Percentiles rank a stretch among this genome's conserved stretches.
phyloP scores from a whole-genome alignment of 2,329 filamentous ascomycete genomes.

The Calonectria pseudoreteaudii region DNA sequence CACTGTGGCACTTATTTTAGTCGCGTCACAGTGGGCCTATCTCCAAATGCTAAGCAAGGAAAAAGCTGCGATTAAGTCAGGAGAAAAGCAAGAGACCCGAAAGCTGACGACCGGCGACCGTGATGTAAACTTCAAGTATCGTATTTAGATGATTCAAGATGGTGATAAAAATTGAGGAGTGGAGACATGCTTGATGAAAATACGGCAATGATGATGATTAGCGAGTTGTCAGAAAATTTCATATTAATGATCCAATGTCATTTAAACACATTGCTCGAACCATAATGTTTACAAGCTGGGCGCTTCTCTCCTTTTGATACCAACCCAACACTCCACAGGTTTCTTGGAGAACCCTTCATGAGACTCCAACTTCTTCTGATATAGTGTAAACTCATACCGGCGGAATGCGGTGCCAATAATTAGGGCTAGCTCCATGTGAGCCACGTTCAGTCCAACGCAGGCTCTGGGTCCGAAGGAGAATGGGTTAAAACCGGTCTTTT shows the following conservation, averaged over 20 bases:
- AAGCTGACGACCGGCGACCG: neutral
- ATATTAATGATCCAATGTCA: neutral
- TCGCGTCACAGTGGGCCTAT: neutral
- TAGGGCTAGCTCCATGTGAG: constrained; percentile 27
- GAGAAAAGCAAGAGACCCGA: neutral
- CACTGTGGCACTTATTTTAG: neutral
- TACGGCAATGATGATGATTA: neutral
- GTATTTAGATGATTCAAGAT: neutral
- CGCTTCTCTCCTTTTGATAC: constrained; percentile 18
- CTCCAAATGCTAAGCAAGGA: neutral
- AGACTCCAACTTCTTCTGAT: constrained; percentile 20
- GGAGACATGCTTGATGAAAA: neutral
- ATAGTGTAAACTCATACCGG: constrained; percentile 22
- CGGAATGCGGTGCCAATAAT: constrained; percentile 25
- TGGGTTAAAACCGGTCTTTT: constrained; percentile 28
- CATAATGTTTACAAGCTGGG: neutral
- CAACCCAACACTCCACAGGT: constrained; percentile 28
- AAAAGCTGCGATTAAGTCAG: neutral
- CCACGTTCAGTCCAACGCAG: constrained; percentile 29
- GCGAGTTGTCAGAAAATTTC: neutral
- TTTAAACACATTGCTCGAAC: neutral
- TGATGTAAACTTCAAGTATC: constrained; percentile 1
- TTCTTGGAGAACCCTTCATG: constrained; percentile 31
- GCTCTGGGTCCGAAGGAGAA: constrained; percentile 28
- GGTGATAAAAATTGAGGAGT: neutral